Conservation (phyloP, 257 asterid genomes). For the Galeopsis tetrahit region DNA sequence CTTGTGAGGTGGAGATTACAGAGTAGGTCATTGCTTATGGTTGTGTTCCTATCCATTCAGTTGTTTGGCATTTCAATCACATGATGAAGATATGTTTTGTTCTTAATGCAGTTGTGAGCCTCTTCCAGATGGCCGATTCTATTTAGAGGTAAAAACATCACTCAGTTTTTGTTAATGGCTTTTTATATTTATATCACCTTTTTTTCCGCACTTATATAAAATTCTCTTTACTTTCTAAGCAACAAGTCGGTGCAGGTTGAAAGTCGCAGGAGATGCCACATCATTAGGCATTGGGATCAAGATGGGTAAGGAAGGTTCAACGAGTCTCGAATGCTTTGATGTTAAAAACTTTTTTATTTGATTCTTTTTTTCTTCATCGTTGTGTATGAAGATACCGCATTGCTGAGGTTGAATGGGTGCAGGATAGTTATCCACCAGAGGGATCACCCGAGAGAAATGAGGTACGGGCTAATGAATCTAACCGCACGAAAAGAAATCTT, state of each 20-base stretch:
- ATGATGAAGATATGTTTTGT: slow-evolving; percentile 35
- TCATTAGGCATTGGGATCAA: slow-evolving; percentile 20
- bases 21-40: slow-evolving; percentile 57
- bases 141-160: slow-evolving; percentile 67
- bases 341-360: not conserved
- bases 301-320: slow-evolving; percentile 14
- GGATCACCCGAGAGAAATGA: slow-evolving; percentile 22
- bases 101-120: slow-evolving; percentile 86
- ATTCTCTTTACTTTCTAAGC: not conserved
- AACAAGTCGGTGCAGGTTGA: slow-evolving; percentile 16
- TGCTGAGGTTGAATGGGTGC: slow-evolving; percentile 26
- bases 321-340: not conserved
- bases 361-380: not conserved
- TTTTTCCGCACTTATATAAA: not conserved
- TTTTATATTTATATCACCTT: not conserved
- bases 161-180: not conserved
- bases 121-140: slow-evolving; percentile 94
- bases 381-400: slow-evolving; percentile 19
- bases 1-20: slow-evolving; percentile 89
- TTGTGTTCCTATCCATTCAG: slow-evolving; percentile 21
- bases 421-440: slow-evolving; percentile 16
- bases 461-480: not conserved
- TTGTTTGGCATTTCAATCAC: slow-evolving; percentile 33
- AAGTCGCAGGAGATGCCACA: slow-evolving; percentile 27
- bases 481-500: not conserved